phyloP scores from a whole-genome alignment of 2,329 filamentous ascomycete genomes.

The Sporothrix pallida region DNA sequence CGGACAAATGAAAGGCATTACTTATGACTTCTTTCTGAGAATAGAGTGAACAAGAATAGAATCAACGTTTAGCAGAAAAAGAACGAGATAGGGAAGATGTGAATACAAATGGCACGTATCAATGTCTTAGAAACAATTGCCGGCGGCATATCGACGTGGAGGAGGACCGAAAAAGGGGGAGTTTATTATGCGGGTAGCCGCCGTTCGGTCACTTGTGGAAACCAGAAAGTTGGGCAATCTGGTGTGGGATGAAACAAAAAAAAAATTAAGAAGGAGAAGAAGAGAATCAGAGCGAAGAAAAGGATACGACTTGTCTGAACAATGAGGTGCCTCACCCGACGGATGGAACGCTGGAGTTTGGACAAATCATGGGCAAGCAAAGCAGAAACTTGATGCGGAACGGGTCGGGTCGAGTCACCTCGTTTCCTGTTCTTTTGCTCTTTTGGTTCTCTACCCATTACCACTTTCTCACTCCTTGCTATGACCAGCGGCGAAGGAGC shows the following conservation, averaged over 20 bases:
- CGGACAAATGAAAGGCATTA: too few relatives aligned
- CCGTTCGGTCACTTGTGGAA: constrained; percentile 7
- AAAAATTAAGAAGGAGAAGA: too few relatives aligned
- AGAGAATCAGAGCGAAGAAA: neutral
- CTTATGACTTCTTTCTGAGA: too few relatives aligned
- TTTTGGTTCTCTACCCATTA: neutral
- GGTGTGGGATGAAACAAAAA: too few relatives aligned
- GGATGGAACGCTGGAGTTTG: neutral
- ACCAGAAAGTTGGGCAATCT: neutral
- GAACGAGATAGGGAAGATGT: neutral
- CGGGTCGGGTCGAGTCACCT: constrained; percentile 8
- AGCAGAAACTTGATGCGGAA: neutral
- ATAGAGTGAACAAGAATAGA: too few relatives aligned
- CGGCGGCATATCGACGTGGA: neutral
- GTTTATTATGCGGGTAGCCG: constrained; percentile 17
- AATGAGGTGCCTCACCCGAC: neutral
- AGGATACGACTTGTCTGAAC: too few relatives aligned
- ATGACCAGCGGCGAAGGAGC: neutral
- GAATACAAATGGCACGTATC: neutral
- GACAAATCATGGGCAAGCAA: neutral
- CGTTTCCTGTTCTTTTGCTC: too few relatives aligned
- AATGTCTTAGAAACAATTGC: neutral
- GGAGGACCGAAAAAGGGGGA: constrained; percentile 19
- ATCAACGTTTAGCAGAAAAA: too few relatives aligned
- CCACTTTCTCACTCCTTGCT: neutral